Percentiles rank a stretch among this genome's conserved stretches.
Evolutionary conservation across 345 rosid genomes (phyloP).

Genomic region (Rhizophora mangle): DNA sequence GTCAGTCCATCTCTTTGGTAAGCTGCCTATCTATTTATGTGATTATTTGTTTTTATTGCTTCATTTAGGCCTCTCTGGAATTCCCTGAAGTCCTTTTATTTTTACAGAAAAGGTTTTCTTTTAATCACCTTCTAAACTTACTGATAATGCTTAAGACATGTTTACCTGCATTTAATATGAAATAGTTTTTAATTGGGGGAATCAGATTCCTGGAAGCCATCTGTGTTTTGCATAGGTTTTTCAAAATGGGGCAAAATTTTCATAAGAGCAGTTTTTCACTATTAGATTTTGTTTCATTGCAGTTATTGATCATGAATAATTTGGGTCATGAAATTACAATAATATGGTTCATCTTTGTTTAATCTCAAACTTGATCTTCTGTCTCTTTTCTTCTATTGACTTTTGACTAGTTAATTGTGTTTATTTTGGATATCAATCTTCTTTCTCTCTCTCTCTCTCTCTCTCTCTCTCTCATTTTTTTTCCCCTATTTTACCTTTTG

Average conservation of each 20-base stretch:
- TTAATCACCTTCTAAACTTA: neutral
- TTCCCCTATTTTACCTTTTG: neutral
- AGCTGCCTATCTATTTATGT: slow-evolving; percentile 20
- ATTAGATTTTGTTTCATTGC: slow-evolving; percentile 1
- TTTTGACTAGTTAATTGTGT: neutral
- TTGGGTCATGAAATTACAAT: neutral
- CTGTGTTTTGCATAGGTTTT: too few species aligned
- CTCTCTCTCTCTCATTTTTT: neutral
- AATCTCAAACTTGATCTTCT: neutral
- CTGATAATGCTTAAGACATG: neutral
- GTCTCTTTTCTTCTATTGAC: neutral
- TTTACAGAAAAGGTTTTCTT: neutral
- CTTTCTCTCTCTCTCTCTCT: too few species aligned
- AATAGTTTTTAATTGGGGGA: neutral
- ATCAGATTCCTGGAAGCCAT: too few species aligned
- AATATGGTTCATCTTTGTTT: neutral
- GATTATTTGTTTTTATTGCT: slow-evolving; percentile 2
- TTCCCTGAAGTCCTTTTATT: neutral
- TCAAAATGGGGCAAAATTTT: too few species aligned
- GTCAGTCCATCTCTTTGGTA: slow-evolving; percentile 92
- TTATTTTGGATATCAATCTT: neutral
- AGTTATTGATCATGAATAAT: neutral
- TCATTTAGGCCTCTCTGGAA: too few species aligned
- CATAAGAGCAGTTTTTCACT: too few species aligned
- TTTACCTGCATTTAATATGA: neutral